Evolutionary conservation across 2,329 filamentous ascomycete species (phyloP), one percentile per base, ranked within the genome.

Genomic region (Cryoendolithus antarcticus): DNA sequence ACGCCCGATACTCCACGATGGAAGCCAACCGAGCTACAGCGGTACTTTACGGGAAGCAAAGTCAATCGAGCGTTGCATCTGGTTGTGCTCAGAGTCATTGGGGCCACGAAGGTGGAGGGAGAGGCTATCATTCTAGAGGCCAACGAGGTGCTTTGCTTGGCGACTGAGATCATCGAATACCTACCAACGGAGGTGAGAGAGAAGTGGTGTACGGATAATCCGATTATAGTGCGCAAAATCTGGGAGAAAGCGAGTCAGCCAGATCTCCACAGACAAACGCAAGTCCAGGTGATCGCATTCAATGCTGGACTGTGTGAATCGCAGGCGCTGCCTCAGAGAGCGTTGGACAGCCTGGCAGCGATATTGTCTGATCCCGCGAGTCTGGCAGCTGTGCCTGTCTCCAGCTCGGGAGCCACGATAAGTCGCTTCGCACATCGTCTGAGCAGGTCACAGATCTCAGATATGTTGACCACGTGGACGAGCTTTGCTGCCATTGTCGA

Each of bases 61-160:
- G 57, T 53, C 6, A 45, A 49, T 34, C 59, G 54, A 34, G 61
- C 55, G 2, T 44, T 60, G 32, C 53, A 59, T 21, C 46, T 62
- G 9, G 43, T 61, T 3, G 54, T 56, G 0, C 42, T 61, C 10
- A 47, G 52, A 6, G 54, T 52, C 4, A 50, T 60, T 11, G 51
- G 47, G 41, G 52, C 56, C 2, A 43, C 32, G 8, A 43, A 27
- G 15, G 41, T 13, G 13, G 37, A 19, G 43, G 50, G 13, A 7
- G 51, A 54, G 12, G 19, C 19, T 21, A 21, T 21, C 3, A 21
- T 6, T 6, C 3, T 6, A 21, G 19, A 21, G 19, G 47, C 46
- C 13, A 34, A 47, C 34, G 51, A 48, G 15, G 46, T 44, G 5
- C 40, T 60, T 6, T 39, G 40, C 0, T 39, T 57, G 24, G 53